Evolutionary conservation across 1,284 basidiomycete species (phyloP).

Genomic region (Marasmius oreades): DNA sequence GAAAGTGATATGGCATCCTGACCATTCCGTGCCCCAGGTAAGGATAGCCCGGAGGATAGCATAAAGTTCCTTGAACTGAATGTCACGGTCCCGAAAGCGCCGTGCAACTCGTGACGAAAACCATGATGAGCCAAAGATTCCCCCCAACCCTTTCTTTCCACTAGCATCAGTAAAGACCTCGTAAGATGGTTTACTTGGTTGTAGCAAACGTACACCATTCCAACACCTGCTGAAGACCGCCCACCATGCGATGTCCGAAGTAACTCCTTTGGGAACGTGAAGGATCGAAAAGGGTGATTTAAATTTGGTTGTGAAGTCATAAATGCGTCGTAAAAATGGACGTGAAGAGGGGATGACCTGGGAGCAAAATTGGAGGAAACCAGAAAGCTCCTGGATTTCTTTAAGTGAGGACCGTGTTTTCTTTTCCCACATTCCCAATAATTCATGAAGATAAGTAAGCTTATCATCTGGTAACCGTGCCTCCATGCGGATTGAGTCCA

Average conservation of each 20-base stretch:
- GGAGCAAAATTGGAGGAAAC: too few species aligned
- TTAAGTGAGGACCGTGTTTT: too few species aligned
- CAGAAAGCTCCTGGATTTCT: too few species aligned
- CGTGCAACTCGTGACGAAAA: constrained; percentile 9
- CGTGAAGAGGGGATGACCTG: too few species aligned
- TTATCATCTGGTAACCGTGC: too few species aligned
- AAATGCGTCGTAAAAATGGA: too few species aligned
- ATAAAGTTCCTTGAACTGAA: constrained; percentile 24
- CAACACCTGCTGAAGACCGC: background rate
- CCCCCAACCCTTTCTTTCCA: constrained; percentile 5
- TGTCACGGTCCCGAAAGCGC: constrained; percentile 15
- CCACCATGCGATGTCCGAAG: constrained; percentile 14
- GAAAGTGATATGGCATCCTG: constrained; percentile 1
- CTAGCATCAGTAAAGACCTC: constrained; percentile 9
- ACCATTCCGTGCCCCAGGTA: constrained; percentile 18
- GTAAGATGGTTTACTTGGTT: background rate
- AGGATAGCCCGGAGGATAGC: constrained; percentile 19
- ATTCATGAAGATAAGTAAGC: too few species aligned
- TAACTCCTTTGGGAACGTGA: too few species aligned
- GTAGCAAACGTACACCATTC: constrained; percentile 5
- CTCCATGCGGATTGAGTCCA: too few species aligned
- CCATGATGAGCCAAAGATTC: background rate
- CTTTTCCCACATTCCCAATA: too few species aligned
- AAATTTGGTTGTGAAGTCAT: too few species aligned
- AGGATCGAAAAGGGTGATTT: too few species aligned